phyloP scores from a whole-genome alignment of 2,329 filamentous ascomycete genomes.

The Aspergillus oerlinghausenensis region DNA sequence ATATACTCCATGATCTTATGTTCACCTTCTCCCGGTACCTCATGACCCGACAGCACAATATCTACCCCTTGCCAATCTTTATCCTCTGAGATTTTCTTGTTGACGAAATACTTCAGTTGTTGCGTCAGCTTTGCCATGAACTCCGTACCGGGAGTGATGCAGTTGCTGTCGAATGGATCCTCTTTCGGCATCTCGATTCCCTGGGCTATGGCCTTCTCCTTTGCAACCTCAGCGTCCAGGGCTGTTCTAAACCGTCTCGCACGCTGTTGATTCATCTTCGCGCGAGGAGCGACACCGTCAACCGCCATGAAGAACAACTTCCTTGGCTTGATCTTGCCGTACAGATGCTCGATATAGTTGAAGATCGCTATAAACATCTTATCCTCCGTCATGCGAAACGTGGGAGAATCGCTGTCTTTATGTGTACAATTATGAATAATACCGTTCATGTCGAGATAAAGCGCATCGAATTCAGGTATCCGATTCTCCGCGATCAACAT shows the following conservation, averaged over 20 bases:
- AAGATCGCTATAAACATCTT: conserved; percentile 99
- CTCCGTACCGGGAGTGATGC: conserved; percentile 91
- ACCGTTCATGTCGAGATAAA: conserved; percentile 90
- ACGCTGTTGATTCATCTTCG: conserved; percentile 99
- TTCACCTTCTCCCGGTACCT: conserved; percentile 95
- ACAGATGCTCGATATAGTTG: conserved; percentile 98
- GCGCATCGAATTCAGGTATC: conserved; percentile 96
- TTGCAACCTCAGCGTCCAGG: conserved; percentile 80
- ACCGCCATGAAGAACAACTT: conserved; percentile 99
- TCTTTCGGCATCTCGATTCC: conserved; percentile 93
- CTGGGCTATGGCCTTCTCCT: conserved; percentile 85
- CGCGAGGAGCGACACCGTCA: conserved; percentile 92
- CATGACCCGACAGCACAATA: conserved; percentile 92
- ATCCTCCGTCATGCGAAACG: conserved; percentile 90
- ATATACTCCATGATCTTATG: conserved; percentile 99
- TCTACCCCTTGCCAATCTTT: conserved; percentile 96
- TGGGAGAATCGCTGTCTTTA: conserved; percentile 87
- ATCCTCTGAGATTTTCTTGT: conserved; percentile 97
- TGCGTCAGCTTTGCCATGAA: conserved; percentile 96
- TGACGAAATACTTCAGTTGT: conserved; percentile 97
- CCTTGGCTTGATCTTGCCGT: conserved; percentile 97
- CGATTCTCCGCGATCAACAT: conserved; percentile 98
- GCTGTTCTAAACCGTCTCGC: conserved; percentile 92
- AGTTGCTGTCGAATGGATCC: conserved; percentile 96
- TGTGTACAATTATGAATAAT: conserved; percentile 99